Evolutionary conservation across 306 rosid genomes (phyloP), one percentile per base, ranked within the genome.

Genomic region (Abrus precatorius): DNA sequence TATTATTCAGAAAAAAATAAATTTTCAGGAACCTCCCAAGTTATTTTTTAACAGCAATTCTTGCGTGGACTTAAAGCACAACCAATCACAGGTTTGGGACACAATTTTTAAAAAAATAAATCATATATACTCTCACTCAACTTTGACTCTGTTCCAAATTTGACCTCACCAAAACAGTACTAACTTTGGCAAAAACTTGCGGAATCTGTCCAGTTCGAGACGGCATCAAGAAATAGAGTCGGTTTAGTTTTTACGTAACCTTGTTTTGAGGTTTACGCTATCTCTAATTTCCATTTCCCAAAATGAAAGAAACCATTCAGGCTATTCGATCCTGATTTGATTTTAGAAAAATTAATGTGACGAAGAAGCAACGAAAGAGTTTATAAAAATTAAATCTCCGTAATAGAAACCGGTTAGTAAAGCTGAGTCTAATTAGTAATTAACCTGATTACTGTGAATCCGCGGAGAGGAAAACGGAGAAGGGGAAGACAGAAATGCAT

Each of bases 401-500:
- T 20, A 20, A 20, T 20, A 20, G 20, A 20, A 20, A 20, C 20
- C 20, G 20, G 20, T 1, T 14, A 54, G 57, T 72, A 38, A 47
- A 55, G 63, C 38, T 74, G 45, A 80, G 74, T 36, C 73, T 32
- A 20, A 20, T 20, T 20, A 20, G 20, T 20, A 20, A 20, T 20
- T 20, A 52, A 78, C 86, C 84, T 73, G 53, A 38, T 27, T 49
- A 84, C 83, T 34, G 72, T 79, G 65, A 44, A 45, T 79, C 38
- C 14, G 55, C 0, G 88, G 89, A 56, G 97, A 84, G 56, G 87
- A 53, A 80, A 84, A 80, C 34, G 85, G 75, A 49, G 90, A 85
- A 86, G 90, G 89, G n/a, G 90, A 91, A 34, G 94, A 93, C 1
- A 45, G 62, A 67, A 85, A 93, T 2, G 85, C 83, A 6, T 85